Conservation (phyloP, 306 rosid genomes). For the Quercus mongolica region DNA sequence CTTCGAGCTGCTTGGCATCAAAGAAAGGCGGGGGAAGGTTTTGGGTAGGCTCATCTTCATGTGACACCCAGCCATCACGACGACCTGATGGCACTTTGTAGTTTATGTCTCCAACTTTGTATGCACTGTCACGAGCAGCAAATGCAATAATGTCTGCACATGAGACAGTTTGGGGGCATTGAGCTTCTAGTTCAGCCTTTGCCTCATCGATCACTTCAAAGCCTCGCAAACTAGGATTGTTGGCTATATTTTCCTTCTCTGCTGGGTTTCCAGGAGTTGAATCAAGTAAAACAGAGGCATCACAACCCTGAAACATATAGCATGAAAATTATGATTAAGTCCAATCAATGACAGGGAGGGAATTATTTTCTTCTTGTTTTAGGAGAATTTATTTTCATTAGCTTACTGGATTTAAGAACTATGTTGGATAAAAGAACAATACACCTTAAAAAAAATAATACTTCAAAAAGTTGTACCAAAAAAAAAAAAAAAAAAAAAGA, state of each 20-base stretch:
- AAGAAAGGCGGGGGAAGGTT: neutral
- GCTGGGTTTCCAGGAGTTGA: constrained; percentile 26
- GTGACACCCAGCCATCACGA: too few species aligned
- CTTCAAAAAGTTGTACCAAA: too few species aligned
- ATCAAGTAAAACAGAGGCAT: constrained; percentile 33
- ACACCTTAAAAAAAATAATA: too few species aligned
- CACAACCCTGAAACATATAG: constrained; percentile 29
- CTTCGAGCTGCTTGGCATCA: neutral
- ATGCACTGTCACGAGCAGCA: constrained; percentile 33
- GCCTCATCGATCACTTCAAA: constrained; percentile 35
- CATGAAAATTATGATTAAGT: neutral
- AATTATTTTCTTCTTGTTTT: too few species aligned
- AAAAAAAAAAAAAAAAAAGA: too few species aligned
- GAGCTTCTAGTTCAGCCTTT: constrained; percentile 28
- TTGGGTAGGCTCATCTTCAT: neutral
- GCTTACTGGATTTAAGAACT: too few species aligned
- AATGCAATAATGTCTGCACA: constrained; percentile 43
- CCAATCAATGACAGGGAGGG: too few species aligned
- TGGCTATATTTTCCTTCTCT: constrained; percentile 29
- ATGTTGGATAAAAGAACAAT: too few species aligned
- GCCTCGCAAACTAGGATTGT: constrained; percentile 39
- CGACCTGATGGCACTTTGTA: neutral
- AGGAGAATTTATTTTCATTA: too few species aligned
- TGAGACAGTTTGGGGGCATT: constrained; percentile 33
- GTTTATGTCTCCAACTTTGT: neutral